Base-by-base conservation (phyloP, 1,284 basidiomycete genomes). In the Cryptococcus depauperatus region DNA sequence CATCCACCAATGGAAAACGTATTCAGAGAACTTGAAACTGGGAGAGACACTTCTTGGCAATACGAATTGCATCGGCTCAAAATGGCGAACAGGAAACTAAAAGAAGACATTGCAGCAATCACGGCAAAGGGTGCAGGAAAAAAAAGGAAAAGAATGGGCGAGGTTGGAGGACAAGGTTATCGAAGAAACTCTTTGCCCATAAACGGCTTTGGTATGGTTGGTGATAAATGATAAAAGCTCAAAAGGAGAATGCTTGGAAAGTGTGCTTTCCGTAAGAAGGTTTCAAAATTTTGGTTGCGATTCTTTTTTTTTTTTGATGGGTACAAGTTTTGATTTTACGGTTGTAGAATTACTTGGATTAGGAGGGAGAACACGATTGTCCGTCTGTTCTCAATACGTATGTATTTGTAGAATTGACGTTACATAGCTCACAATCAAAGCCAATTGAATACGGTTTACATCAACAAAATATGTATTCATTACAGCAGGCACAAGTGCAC, bases 21-120 rank as follows among this genome's bases (percentile, higher is more conserved):
- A 8, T 89, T 88, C 55, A 79, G 79, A 37, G 85, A 86, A 64
- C 75, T 90, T 18, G 80, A 83, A 37, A 75, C 77, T 0, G 66
- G 70, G 7, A 72, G 82, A 10, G 79, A 76, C 18, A 82, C 82
- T 30, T 86, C 83, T 53, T 93, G 90, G 89, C 88, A 91, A 69
- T 92, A 89, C 61, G 88, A 91, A 71, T 74, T 93, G 29, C 84
- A 90, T 69, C 85, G 90, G 70, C 75, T 91, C 56, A 77, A 81
- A 62, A 80, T 81, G 58, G 75, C 77, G 43, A 92, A 93, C 62
- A 75, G 80, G 63, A 72, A 81, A 53, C 58, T 92, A 43, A 70
- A 72, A 45, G 83, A 85, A 49, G 85, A 90, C 68, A 73, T 90
- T 27, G 44, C 29, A 8, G 50, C 53, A 10, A 46, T 51, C 3